These are phyloP conservation scores for Trapa incisa DNA, from an alignment of 345 rosid species.

Conservation along the genomic window DNA sequence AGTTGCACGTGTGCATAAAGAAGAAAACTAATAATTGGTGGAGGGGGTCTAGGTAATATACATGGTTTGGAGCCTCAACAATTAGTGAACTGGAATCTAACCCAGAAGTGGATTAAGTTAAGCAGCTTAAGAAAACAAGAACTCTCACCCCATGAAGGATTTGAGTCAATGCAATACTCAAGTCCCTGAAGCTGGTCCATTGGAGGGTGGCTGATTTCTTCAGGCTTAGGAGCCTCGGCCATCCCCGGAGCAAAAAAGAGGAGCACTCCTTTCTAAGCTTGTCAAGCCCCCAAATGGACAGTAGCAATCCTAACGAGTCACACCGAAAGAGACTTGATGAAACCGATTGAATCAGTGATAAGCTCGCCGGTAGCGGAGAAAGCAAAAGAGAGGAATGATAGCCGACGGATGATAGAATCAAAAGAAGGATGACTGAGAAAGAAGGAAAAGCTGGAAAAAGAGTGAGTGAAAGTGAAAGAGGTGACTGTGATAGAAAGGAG, in stretches of 20 bases:
- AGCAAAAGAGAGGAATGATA: constrained; percentile 9
- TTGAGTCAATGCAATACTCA: constrained; percentile 97
- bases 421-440: constrained; percentile 8
- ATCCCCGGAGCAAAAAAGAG: not conserved
- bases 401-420: not conserved
- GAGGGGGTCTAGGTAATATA: not conserved
- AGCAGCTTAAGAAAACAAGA: not conserved
- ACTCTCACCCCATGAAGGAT: constrained; percentile 85
- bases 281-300: constrained; percentile 15
- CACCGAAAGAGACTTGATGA: constrained; percentile 9
- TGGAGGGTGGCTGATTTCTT: constrained; percentile 80
- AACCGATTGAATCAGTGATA: constrained; percentile 8
- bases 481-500: constrained; percentile 7
- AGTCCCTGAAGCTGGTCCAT: constrained; percentile 98
- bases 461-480: constrained; percentile 1
- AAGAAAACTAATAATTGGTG: not conserved
- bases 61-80: not conserved
- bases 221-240: constrained; percentile 80
- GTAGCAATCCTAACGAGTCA: constrained; percentile 2
- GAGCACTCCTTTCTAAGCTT: not conserved
- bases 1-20: not conserved
- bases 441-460: constrained; percentile 2
- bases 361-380: not conserved
- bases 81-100: not conserved
- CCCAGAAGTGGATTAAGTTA: not conserved